These are phyloP conservation scores for Fraxinus albicans DNA, from an alignment of 305 asterid genomes.

Conservation along the genomic window DNA sequence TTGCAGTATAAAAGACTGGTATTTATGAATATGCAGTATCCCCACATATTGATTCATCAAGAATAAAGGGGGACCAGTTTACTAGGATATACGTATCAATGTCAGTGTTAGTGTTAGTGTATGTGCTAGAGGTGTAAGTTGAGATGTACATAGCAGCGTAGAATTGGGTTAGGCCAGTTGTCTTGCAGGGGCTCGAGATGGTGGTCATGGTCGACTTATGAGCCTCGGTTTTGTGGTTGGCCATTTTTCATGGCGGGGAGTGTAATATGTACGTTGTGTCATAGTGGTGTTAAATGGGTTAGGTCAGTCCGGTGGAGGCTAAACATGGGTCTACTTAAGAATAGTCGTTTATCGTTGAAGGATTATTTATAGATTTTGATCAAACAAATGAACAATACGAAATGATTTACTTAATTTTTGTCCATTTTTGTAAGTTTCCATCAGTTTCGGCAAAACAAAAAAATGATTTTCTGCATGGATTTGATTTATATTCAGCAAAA, in stretches of 20 bases:
- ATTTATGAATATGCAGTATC: neutral
- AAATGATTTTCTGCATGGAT: neutral
- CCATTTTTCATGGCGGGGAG: too few relatives aligned
- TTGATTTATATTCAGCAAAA: neutral
- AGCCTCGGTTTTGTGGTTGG: too few relatives aligned
- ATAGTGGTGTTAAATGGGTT: too few relatives aligned
- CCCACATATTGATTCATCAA: neutral
- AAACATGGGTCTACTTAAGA: too few relatives aligned
- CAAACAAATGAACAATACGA: neutral
- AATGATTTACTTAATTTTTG: neutral
- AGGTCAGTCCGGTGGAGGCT: too few relatives aligned
- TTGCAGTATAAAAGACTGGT: neutral
- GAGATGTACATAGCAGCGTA: too few relatives aligned
- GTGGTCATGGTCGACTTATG: too few relatives aligned
- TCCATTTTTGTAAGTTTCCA: neutral
- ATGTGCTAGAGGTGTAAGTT: too few relatives aligned
- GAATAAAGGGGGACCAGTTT: neutral
- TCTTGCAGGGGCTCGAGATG: too few relatives aligned
- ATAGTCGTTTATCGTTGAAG: neutral
- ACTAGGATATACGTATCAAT: neutral
- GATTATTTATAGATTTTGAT: neutral
- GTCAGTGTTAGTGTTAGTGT: too few relatives aligned
- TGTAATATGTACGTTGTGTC: too few relatives aligned
- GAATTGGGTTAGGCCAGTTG: too few relatives aligned
- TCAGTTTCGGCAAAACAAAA: neutral